phyloP scores from a whole-genome alignment of 1,284 basidiomycete species.

The Cystobasidium sp. region DNA sequence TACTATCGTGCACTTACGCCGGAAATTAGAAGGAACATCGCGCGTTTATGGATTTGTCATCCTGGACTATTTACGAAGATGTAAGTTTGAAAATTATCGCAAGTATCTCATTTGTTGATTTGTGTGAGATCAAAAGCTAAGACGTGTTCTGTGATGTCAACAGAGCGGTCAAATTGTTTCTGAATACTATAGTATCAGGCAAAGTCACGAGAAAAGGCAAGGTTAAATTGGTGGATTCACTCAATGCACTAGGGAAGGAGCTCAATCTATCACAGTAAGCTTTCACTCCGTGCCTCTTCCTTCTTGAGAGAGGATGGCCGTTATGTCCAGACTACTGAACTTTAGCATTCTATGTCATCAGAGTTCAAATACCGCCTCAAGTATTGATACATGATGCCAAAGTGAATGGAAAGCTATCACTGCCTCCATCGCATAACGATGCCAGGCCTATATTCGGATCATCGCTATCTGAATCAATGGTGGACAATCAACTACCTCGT shows the following conservation, averaged over 20 bases:
- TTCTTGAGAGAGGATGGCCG: too few species aligned
- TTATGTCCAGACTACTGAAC: too few species aligned
- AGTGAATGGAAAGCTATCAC: neutral
- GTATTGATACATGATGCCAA: too few species aligned
- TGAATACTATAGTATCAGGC: slow-evolving; percentile 42
- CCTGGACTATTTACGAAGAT: slow-evolving; percentile 38
- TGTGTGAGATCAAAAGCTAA: too few species aligned
- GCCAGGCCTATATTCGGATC: neutral
- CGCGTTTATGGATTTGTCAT: slow-evolving; percentile 38
- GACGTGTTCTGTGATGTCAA: too few species aligned
- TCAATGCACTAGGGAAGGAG: slow-evolving; percentile 34
- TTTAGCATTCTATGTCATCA: too few species aligned
- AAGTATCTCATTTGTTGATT: too few species aligned
- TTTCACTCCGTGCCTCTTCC: neutral
- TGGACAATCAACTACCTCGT: slow-evolving; percentile 3
- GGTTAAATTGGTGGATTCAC: slow-evolving; percentile 2
- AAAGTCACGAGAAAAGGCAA: slow-evolving; percentile 42
- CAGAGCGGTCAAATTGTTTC: slow-evolving; percentile 35
- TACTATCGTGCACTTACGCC: slow-evolving; percentile 19
- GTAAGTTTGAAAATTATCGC: too few species aligned
- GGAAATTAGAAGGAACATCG: slow-evolving; percentile 28
- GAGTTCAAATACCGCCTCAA: too few species aligned
- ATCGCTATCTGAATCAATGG: neutral
- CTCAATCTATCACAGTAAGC: slow-evolving; percentile 30
- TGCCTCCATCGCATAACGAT: too few species aligned